Base-by-base conservation (phyloP, 345 rosid species). In the Raphanus sativus region DNA sequence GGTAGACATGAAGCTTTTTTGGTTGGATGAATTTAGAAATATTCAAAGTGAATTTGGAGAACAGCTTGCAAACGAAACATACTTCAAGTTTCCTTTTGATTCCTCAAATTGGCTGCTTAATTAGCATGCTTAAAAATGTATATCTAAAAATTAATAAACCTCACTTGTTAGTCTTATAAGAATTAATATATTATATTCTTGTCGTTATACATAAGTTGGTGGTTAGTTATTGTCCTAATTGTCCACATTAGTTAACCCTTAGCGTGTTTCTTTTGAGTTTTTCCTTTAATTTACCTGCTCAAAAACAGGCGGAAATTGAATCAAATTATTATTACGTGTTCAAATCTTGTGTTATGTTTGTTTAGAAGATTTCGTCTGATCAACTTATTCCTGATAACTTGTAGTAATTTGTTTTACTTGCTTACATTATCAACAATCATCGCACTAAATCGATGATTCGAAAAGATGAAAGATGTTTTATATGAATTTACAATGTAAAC, bases 231-330 rank as follows among this genome's bases (percentile, higher is more conserved):
- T 64, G 67, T 24, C 71, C 59, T 45, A 33, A 40, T 26, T 63
- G 63, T 65, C 71, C 68, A 70, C 76, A 67, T 65, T 65, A 45
- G 65, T 71, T 65, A 48, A 7, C 32, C 45, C 36, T 40, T 80
- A 45, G 8, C 81, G 70, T 76, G 69, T 75, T 50, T 71, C 80
- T 70, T 71, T 71, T 62, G 80, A 75, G 76, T 66, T 62, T 65
- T 10, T 38, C 32, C 52, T 28, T 38, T 45, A 12, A 63, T 55
- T 65, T 70, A 58, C 13, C 34, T 56, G 38, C 76, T 56, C 15
- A 56, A 71, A 54, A 56, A 56, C 54, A 42, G 62, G 60, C 26
- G 15, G 34, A 8, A 64, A 56, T 13, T 4, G 21, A 45, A 58
- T 13, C 62, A 71, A 65, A 58, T 45, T 25, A 52, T 32, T 42